A percentile compares a stretch with the other conserved stretches of the same genome.
Evolutionary conservation across 208 protist species (phyloP).

Genomic region (Wallacemonas sp.): DNA sequence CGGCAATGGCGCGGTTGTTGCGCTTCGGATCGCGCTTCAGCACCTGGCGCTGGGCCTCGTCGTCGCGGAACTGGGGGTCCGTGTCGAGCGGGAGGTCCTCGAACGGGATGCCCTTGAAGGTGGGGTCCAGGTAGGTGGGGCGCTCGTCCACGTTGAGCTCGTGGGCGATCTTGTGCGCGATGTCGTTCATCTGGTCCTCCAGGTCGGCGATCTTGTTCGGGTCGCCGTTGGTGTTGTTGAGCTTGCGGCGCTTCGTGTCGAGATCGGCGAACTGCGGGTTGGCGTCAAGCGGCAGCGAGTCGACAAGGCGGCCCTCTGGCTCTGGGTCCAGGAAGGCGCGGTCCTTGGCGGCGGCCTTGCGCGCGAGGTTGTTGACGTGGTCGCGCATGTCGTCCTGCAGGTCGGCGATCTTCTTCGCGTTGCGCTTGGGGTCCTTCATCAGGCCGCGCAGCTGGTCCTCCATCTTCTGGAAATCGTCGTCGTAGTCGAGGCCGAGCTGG

Average conservation of each 20-base stretch:
- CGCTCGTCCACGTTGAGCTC: conserved; percentile 69
- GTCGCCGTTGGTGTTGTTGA: conserved; percentile 37
- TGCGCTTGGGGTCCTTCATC: conserved; percentile 50
- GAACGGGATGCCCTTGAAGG: conserved; percentile 60
- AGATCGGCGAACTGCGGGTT: conserved; percentile 61
- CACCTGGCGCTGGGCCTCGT: conserved; percentile 66
- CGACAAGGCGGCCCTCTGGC: conserved; percentile 53
- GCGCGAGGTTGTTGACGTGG: conserved; percentile 49
- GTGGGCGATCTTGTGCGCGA: conserved; percentile 65
- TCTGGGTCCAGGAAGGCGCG: conserved; percentile 68
- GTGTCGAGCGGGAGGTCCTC: conserved; percentile 64
- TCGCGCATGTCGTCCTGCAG: conserved; percentile 49
- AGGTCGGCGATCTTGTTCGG: conserved; percentile 42
- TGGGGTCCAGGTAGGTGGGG: conserved; percentile 49
- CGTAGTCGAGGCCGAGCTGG: conserved; percentile 63
- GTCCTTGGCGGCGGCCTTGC: conserved; percentile 44
- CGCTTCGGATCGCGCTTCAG: conserved; percentile 66
- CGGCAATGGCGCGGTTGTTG: conserved; percentile 50
- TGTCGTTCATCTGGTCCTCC: conserved; percentile 75
- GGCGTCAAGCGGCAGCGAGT: conserved; percentile 52
- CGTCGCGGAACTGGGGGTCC: conserved; percentile 51
- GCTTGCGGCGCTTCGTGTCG: conserved; percentile 57
- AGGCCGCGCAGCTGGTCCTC: conserved; percentile 62
- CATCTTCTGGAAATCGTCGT: conserved; percentile 46
- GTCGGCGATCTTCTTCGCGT: conserved; percentile 48